Conservation (phyloP, 306 rosid species). For the Elaeagnus macrophylla region DNA sequence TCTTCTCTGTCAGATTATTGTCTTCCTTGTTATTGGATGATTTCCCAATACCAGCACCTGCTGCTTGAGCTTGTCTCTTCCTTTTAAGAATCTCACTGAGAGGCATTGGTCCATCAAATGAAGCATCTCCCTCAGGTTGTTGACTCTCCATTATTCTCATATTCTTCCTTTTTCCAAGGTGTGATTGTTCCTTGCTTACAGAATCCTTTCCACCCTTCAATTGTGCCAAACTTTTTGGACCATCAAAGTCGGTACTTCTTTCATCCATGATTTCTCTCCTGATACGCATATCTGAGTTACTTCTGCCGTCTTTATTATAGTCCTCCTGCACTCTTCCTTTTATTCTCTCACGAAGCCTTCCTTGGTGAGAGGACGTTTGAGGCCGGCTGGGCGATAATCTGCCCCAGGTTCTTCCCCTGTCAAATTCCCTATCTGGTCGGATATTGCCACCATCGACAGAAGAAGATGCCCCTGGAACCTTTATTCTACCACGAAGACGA, state of each 20-base stretch:
- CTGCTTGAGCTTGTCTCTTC: slow-evolving; percentile 53
- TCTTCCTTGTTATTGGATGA: slow-evolving; percentile 19
- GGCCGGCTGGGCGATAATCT: slow-evolving; percentile 59
- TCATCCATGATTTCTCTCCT: slow-evolving; percentile 46
- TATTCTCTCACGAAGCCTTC: slow-evolving; percentile 63
- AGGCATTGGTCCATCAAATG: slow-evolving; percentile 86
- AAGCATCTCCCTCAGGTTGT: slow-evolving; percentile 42
- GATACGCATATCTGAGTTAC: slow-evolving; percentile 25
- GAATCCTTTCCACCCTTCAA: slow-evolving; percentile 40
- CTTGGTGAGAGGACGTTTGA: slow-evolving; percentile 42
- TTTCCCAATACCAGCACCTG: slow-evolving; percentile 30
- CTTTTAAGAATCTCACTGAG: slow-evolving; percentile 86
- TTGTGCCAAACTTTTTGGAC: slow-evolving; percentile 62
- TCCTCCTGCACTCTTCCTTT: slow-evolving; percentile 60
- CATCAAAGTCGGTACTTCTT: slow-evolving; percentile 33
- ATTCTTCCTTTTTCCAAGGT: slow-evolving; percentile 50
- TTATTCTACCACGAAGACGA: slow-evolving; percentile 83
- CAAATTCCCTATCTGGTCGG: slow-evolving; percentile 50
- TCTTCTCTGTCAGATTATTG: slow-evolving; percentile 25
- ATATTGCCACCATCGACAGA: slow-evolving; percentile 32
- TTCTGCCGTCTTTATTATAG: slow-evolving; percentile 35
- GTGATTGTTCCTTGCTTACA: slow-evolving; percentile 43
- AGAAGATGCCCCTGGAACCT: slow-evolving; percentile 41
- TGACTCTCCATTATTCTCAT: slow-evolving; percentile 23
- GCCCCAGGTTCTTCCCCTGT: slow-evolving; percentile 42